A percentile compares a stretch with the other conserved stretches of the same genome.
Conservation (phyloP, 805 yeast genomes). For the Debaryomyces hansenii region DNA sequence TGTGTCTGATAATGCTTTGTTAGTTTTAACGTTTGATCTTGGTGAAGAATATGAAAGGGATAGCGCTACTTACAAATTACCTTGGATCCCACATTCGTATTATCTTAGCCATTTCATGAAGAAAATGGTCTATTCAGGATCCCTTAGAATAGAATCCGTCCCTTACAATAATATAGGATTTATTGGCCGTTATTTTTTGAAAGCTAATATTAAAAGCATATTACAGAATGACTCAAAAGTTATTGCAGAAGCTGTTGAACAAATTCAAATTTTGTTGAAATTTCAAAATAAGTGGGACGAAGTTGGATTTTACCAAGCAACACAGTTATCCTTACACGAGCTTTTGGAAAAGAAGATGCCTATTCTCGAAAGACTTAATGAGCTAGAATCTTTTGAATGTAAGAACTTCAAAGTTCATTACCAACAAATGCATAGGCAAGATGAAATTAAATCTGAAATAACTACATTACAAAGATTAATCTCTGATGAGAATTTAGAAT, state of each 20-base stretch:
- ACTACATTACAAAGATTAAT: constrained; percentile 57
- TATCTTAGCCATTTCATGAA: constrained; percentile 38
- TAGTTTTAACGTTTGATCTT: constrained; percentile 47
- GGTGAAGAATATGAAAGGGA: constrained; percentile 31
- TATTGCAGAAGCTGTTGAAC: constrained; percentile 33
- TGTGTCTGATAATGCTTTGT: constrained; percentile 26
- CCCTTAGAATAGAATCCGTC: constrained; percentile 38
- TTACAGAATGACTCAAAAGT: constrained; percentile 36
- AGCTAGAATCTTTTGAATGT: constrained; percentile 30
- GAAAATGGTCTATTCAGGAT: constrained; percentile 32
- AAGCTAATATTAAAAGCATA: constrained; percentile 31
- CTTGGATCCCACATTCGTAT: constrained; percentile 34
- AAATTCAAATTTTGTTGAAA: constrained; percentile 33
- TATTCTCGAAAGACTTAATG: constrained; percentile 27
- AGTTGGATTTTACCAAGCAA: constrained; percentile 33
- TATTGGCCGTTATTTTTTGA: constrained; percentile 38
- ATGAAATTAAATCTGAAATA: constrained; percentile 50
- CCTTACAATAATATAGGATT: constrained; percentile 44
- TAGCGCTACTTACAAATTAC: constrained; percentile 24
- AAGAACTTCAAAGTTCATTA: constrained; percentile 47
- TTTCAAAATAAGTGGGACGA: constrained; percentile 46
- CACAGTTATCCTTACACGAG: constrained; percentile 37
- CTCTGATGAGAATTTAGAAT: constrained; percentile 84
- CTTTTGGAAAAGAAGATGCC: constrained; percentile 35
- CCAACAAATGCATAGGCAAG: constrained; percentile 45